Evolutionary conservation across 768 basidiomycete genomes (phyloP), one percentile per base, ranked within the genome.

Genomic region (Rhodosporidiobolus odoratus): DNA sequence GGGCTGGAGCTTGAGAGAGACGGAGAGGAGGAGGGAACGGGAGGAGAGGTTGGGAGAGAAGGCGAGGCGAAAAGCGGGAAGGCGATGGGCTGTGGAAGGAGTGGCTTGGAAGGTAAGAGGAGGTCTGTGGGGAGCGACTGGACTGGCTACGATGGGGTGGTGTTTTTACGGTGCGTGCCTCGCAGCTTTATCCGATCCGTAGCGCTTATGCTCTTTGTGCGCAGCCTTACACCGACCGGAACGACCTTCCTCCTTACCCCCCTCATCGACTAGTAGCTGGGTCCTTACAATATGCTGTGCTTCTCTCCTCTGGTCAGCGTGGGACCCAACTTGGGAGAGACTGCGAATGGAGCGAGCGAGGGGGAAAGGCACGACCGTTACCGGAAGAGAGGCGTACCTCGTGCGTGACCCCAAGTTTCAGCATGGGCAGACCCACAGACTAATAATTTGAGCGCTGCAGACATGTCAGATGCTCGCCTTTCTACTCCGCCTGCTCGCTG

Each of bases 1-100:
- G 13, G 88, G 88, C 12, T 85, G 85, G 10, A 89, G 85, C 83
- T 81, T 89, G 71, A 85, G 83, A 72, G 84, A 85, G 63, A 89
- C 84, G 13, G 34, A 63, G 43, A 41, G 38, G 17, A 8, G 6
- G 40, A 27, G 52, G 35, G 61, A 35, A 35, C 17, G 53, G n/a
- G 45, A 61, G 38, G 61, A 64, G 41, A 27, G 47, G 30, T 1
- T 25, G 47, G 30, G 60, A 7, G 59, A 54, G 25, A n/a, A 59
- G 57, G 32, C 17, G 40, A 41, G 61, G 56, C 32, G 30, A n/a
- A 30, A 45, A 12, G 58, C 38, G 13, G 43, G 43, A 8, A 34
- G 58, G 53, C 38, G 23, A 38, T 74, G 68, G 72, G 3, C 37
- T 2, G 45, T 59, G 9, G 30, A 50, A 10, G 65, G 62, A 1